Evolutionary conservation across 2,329 filamentous ascomycete species (phyloP).

Genomic region (Colletotrichum nymphaeae): DNA sequence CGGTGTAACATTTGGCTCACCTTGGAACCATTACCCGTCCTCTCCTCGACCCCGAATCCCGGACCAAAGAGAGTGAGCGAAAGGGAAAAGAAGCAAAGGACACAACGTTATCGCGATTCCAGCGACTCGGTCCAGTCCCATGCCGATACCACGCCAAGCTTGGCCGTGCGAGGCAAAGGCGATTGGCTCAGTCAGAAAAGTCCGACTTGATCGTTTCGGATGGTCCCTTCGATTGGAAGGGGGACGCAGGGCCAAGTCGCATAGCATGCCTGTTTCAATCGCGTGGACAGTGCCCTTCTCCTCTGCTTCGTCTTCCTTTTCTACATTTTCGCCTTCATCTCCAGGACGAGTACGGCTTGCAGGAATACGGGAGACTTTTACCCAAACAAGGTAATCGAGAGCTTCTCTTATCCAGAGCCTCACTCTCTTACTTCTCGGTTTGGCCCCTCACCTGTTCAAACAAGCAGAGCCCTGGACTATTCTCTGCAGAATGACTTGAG

Average conservation of each 20-base stretch:
- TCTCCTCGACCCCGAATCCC: neutral
- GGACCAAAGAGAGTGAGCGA: neutral
- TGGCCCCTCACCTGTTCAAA: neutral
- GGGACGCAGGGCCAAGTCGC: conserved; percentile 1
- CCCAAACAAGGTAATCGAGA: neutral
- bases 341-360: neutral
- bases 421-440: neutral
- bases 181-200: neutral
- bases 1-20: neutral
- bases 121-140: neutral
- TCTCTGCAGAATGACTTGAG: neutral
- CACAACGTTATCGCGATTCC: neutral
- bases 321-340: neutral
- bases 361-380: neutral
- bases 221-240: conserved; percentile 17
- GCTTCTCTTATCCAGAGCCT: neutral
- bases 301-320: neutral
- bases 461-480: neutral
- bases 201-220: conserved; percentile 7
- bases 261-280: conserved; percentile 30
- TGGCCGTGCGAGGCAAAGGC: neutral
- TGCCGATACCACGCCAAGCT: neutral
- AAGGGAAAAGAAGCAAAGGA: neutral
- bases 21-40: neutral
- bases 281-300: conserved; percentile 18